Base-by-base conservation (phyloP, 2,329 filamentous ascomycete genomes). In the Beauveria caledonica region DNA sequence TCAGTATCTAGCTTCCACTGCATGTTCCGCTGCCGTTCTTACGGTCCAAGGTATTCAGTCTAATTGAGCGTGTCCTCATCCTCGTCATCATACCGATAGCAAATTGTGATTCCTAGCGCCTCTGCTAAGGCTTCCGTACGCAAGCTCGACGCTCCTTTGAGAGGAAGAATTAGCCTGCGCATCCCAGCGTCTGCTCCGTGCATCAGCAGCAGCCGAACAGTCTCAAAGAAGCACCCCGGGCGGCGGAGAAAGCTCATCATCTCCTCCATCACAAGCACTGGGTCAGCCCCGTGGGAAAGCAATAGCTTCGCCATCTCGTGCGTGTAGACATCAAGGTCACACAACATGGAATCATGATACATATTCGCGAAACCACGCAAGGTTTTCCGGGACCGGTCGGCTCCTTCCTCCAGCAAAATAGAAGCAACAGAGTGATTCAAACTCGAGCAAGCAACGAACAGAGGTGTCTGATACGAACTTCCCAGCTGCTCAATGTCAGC, bases 181-280 rank as follows among this genome's bases (percentile, higher is more conserved):
- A 39, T 42, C 10, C 39, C 39, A 13, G 15, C 2, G 1, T 11
- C 15, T 5, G 19, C 27, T 7, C 25, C 58, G 10, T 27, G 46
- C 40, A 46, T 60, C 40, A 60, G 2, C 40, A 60, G 49, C 40
- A 60, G 39, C 15, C 39, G 40, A 9, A 48, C 2, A 17, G 58
- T 48, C 15, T 60, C 40, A n/a, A 21, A 39, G 5, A 1, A 0
- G 7, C 1, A 2, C 10, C 1, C 8, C 4, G 7, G 13, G 11
- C 3, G 6, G 29, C n/a, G 19, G 27, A 49, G 19, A n/a, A 17
- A 11, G 15, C 9, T 25, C 25, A 59, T 6, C 46, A 59, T 11
- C n/a, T 8, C 40, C 5, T n/a, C 2, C 48, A 5, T n/a, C 19
- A 59, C 5, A 36, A 45, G 25, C 4, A 8, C 23, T 10, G 9